phyloP scores from a whole-genome alignment of 805 yeast genomes.

The Candida yuanshanica region DNA sequence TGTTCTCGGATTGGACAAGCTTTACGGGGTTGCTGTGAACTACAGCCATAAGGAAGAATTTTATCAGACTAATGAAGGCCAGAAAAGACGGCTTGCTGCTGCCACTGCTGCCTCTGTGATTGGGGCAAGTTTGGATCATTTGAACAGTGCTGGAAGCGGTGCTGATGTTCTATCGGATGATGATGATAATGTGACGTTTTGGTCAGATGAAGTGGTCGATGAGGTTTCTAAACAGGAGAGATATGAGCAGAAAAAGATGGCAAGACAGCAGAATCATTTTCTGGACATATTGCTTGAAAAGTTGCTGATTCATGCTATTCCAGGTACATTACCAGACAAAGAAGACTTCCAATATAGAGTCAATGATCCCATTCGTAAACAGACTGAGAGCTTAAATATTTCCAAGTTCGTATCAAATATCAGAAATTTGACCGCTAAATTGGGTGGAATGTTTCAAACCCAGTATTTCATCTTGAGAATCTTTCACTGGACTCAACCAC shows the following conservation, averaged over 20 bases:
- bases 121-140: conserved; percentile 38
- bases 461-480: conserved; percentile 59
- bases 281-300: conserved; percentile 53
- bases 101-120: conserved; percentile 41
- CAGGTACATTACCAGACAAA: conserved; percentile 43
- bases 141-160: conserved; percentile 7
- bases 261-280: conserved; percentile 37
- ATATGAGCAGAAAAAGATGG: conserved; percentile 10
- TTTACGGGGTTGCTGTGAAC: not conserved
- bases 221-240: conserved; percentile 12
- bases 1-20: not conserved
- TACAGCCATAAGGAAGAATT: not conserved
- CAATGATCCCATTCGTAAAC: conserved; percentile 38
- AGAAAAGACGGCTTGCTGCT: conserved; percentile 25
- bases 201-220: conserved; percentile 6
- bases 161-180: conserved; percentile 17
- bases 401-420: conserved; percentile 51
- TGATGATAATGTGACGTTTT: conserved; percentile 21
- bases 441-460: conserved; percentile 50
- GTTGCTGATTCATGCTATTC: conserved; percentile 43
- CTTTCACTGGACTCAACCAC: conserved; percentile 71
- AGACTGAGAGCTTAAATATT: conserved; percentile 52
- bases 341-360: conserved; percentile 36
- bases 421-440: conserved; percentile 45
- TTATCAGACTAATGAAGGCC: not conserved